Evolutionary conservation across 2,329 filamentous ascomycete species (phyloP), one percentile per base, ranked within the genome.

Genomic region (Claviceps pusilla): DNA sequence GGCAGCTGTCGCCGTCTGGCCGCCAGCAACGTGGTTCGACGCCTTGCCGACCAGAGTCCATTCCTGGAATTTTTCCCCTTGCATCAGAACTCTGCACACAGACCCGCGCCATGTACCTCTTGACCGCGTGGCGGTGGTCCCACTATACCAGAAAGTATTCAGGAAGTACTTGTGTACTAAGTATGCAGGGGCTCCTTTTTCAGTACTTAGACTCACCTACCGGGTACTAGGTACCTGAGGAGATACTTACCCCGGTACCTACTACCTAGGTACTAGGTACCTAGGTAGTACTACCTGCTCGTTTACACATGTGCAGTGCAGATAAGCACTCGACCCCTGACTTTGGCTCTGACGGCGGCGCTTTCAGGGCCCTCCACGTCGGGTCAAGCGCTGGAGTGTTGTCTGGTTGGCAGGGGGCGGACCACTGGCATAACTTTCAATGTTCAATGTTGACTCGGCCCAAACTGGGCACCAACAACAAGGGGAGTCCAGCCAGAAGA

Each of bases 381-480:
- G 41, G 14, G 14, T 14, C 16, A 29, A 49, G 47, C 47, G 47
- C 47, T 37, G 47, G 24, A 24, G 24, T 24, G 24, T 24, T 24
- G 24, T 24, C 24, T 24, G 24, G 24, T 24, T 24, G 24, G 31
- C 31, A 33, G 31, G 9, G 6, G 1, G 9, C 31, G 5, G 6
- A 33, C 43, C n/a, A 45, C 42, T 24, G 7, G 3, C 7, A 16
- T 41, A 14, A 37, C 35, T 4, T 16, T 41, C 14, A 16, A 7
- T 41, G 39, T 16, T 41, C 37, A 16, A 47, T 45, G 50, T 28
- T 46, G 41, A 39, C 39, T 31, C 29, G 41, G 50, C 50, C 41
- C 41, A 51, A 51, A 24, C 41, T 51, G 41, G 50, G 49, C 49
- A 50, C 50, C 50, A 51, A 39, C 29, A 45, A 24, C n/a, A 48